Conservation (phyloP, 129 eudicot species). For the Helichrysum umbraculigerum region DNA sequence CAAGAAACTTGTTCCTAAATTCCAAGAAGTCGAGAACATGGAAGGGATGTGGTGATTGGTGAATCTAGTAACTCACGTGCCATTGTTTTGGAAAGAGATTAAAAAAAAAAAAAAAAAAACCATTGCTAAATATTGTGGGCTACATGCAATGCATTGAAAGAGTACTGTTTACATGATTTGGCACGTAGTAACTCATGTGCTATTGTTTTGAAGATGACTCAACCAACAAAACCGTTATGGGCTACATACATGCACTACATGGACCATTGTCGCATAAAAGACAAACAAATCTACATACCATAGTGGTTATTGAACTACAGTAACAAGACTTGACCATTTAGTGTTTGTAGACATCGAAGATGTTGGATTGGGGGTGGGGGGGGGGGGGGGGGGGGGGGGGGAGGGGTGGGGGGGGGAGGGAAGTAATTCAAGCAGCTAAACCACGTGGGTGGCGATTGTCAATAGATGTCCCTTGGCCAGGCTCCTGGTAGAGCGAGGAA, state of each 20-base stretch:
- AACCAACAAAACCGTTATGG: slow-evolving; percentile 19
- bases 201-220: neutral
- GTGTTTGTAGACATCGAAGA: too few species aligned
- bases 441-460: too few species aligned
- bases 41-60: neutral
- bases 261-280: neutral
- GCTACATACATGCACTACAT: slow-evolving; percentile 7
- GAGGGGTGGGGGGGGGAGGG: too few species aligned
- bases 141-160: neutral
- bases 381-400: too few species aligned
- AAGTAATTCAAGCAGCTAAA: too few species aligned
- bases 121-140: neutral
- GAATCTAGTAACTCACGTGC: neutral
- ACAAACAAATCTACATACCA: neutral
- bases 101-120: neutral
- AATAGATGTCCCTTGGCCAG: too few species aligned
- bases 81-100: neutral
- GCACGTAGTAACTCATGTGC: neutral
- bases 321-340: too few species aligned
- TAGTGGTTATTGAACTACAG: neutral
- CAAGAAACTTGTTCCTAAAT: too few species aligned
- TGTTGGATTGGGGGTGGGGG: too few species aligned
- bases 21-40: neutral
- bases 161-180: neutral
- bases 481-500: too few species aligned